Conservation (phyloP, 192 early-diverging fungal species). For the Backusella australiensis region DNA sequence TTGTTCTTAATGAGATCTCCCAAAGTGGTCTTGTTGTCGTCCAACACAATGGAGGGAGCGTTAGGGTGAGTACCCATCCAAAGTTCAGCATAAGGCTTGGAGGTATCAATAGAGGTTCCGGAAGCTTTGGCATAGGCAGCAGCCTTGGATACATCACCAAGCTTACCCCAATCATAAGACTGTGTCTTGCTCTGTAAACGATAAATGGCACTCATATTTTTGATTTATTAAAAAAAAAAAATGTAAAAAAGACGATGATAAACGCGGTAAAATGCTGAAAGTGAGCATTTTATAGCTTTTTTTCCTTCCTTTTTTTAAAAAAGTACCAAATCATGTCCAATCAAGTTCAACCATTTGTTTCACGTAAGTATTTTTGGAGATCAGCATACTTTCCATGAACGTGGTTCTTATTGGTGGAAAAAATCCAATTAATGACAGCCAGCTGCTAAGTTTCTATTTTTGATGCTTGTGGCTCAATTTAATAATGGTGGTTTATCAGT, state of each 20-base stretch:
- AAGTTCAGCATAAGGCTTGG: conserved; percentile 91
- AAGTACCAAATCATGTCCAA: not conserved
- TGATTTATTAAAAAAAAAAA: not conserved
- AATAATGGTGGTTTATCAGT: not conserved
- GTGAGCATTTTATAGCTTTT: not conserved
- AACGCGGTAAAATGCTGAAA: not conserved
- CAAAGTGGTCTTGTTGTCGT: conserved; percentile 47
- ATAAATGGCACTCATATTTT: conserved; percentile 37
- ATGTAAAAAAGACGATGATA: not conserved
- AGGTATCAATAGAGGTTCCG: conserved; percentile 50
- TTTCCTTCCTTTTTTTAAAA: not conserved
- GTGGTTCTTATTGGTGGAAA: too few species aligned
- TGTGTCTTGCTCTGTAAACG: conserved; percentile 74
- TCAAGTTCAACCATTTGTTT: not conserved
- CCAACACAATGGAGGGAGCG: conserved; percentile 65
- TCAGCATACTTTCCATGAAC: not conserved
- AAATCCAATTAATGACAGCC: not conserved
- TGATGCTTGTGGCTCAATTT: not conserved
- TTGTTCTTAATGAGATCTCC: conserved; percentile 59
- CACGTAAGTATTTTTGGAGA: not conserved
- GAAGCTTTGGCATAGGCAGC: conserved; percentile 75
- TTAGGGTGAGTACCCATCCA: conserved; percentile 99
- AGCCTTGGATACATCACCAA: conserved; percentile 77
- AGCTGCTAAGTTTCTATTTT: not conserved
- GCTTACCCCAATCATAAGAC: conserved; percentile 97